Base-by-base conservation (phyloP, 257 asterid genomes). In the Pogostemon cablin region DNA sequence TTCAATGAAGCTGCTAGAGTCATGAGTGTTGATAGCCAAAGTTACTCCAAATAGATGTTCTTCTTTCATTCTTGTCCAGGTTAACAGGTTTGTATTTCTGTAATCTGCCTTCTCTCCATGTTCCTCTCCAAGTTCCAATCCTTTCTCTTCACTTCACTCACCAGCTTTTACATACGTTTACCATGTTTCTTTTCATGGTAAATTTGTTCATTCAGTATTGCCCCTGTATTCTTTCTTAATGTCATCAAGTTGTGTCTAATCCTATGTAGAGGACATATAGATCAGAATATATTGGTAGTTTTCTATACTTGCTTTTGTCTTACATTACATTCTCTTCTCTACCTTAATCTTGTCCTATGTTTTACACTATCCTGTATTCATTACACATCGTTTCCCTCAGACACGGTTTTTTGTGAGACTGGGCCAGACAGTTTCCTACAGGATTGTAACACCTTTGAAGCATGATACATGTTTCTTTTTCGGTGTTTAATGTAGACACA, bases 1-100 rank as follows among this genome's bases (percentile, higher is more conserved):
- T 71, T 39, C 43, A n/a, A 67, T 66, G 83, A 72, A 69, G 74
- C 73, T 49, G 74, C 79, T 67, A 73, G 78, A 79, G 72, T 78
- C 69, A 62, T 61, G 56, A 71, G 71, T 77, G 44, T 74, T 66
- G 68, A 48, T 78, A 73, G 63, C 75, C 74, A 69, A 70, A 71
- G 41, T 73, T 42, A 56, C 79, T 72, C 71, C 75, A 72, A 69
- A 62, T 62, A 67, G 65, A 68, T 73, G 64, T 65, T 76, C 73
- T 12, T 81, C 73, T 57, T 57, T 71, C 62, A 60, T 67, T 67
- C 49, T 55, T 77, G 65, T 20, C 79, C 56, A 25, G 32, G 32
- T 25, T 25, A 25, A 25, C 81, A 81, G 81, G 78, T 73, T 80
- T 68, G 86, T 71, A 66, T 49, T 74, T 53, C 72, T 65, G 46